Conservation (phyloP, 108 stramenopile genomes). For the Heterococcus sp. region DNA sequence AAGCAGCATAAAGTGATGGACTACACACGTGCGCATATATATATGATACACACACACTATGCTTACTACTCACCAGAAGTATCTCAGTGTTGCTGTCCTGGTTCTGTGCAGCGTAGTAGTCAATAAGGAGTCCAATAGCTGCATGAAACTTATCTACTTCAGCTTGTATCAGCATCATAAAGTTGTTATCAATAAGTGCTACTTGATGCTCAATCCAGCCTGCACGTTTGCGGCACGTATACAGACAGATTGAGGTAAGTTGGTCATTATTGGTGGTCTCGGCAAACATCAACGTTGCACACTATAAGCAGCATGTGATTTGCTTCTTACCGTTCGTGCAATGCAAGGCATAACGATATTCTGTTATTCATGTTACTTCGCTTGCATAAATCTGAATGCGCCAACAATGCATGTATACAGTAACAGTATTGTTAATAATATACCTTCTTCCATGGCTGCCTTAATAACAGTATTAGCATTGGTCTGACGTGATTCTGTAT, state of each 20-base stretch:
- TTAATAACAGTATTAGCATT: neutral
- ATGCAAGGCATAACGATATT: neutral
- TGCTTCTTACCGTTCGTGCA: neutral
- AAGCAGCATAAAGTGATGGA: neutral
- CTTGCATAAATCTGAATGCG: neutral
- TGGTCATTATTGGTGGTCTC: neutral
- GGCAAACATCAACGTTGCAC: neutral
- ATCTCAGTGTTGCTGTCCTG: constrained; percentile 12
- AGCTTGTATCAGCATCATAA: constrained; percentile 41
- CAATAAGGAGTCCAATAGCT: constrained; percentile 7
- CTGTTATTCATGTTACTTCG: neutral
- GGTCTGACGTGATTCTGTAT: constrained; percentile 17
- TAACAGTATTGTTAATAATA: neutral
- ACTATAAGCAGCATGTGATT: neutral
- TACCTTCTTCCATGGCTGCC: constrained; percentile 10
- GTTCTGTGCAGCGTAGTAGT: constrained; percentile 6
- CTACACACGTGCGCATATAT: neutral
- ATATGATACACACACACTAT: no score
- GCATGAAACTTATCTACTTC: constrained; percentile 41
- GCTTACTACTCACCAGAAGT: constrained; percentile 20
- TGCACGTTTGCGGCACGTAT: neutral
- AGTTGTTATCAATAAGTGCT: constrained; percentile 18
- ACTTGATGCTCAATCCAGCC: constrained; percentile 34
- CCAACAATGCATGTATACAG: neutral
- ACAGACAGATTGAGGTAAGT: neutral